phyloP scores from a whole-genome alignment of 139 green algal genomes.

The Zygnema cylindricum region DNA sequence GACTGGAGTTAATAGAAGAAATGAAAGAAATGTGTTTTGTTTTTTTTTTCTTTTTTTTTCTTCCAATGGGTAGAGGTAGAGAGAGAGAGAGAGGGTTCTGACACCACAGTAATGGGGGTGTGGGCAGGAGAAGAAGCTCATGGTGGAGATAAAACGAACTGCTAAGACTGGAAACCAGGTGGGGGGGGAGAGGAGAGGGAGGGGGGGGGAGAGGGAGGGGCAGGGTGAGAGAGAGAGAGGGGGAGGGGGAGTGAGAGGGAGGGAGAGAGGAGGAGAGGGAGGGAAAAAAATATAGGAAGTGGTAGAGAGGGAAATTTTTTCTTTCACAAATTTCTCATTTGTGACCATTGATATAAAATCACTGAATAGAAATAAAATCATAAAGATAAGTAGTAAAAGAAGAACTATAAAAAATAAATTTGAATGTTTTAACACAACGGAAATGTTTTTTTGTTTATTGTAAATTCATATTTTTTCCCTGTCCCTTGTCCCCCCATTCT shows the following conservation, averaged over 20 bases:
- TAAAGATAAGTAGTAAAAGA: no score
- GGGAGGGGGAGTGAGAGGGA: neutral
- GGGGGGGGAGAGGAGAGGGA: neutral
- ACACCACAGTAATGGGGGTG: neutral
- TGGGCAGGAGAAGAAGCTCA: slow-evolving; percentile 49
- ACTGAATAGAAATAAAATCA: no score
- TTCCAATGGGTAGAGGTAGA: slow-evolving; percentile 8
- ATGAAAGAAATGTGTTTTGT: neutral
- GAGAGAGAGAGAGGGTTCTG: neutral
- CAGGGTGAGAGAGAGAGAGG: neutral
- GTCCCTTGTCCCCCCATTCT: no score
- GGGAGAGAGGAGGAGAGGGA: neutral
- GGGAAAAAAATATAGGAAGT: neutral
- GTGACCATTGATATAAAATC: no score
- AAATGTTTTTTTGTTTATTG: no score
- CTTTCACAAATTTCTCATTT: no score
- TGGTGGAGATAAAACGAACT: slow-evolving; percentile 53
- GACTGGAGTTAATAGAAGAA: no score
- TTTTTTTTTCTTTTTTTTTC: slow-evolving; percentile 22
- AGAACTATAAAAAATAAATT: no score
- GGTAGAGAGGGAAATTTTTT: neutral
- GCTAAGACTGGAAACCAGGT: slow-evolving; percentile 50
- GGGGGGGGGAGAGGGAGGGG: neutral
- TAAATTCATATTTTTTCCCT: no score
- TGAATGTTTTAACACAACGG: no score